Evolutionary conservation across 2,329 filamentous ascomycete species (phyloP).

Genomic region (Colletotrichum paranaense): DNA sequence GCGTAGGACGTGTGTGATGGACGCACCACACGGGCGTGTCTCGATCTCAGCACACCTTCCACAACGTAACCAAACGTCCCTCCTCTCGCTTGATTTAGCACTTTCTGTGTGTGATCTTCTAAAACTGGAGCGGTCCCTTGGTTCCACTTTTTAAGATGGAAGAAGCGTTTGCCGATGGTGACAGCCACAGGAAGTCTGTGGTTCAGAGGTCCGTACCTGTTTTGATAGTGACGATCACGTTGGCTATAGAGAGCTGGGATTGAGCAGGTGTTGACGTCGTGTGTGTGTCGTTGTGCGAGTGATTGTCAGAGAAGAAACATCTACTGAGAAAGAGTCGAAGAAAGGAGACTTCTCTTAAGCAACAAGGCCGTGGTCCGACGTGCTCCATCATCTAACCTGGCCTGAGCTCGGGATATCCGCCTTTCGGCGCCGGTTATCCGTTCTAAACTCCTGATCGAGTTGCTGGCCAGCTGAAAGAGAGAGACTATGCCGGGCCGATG

Average conservation of each 20-base stretch:
- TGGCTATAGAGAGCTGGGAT: background rate
- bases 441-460: background rate
- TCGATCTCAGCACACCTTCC: background rate
- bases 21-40: slow-evolving; percentile 7
- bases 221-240: background rate
- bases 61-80: background rate
- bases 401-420: slow-evolving; percentile 4
- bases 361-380: background rate
- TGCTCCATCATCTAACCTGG: background rate
- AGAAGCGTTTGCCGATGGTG: slow-evolving; percentile 36
- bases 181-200: slow-evolving; percentile 17
- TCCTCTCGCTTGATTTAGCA: slow-evolving; percentile 18
- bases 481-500: background rate
- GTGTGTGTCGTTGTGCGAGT: background rate
- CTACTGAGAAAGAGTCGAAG: background rate
- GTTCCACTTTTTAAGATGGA: slow-evolving; percentile 36
- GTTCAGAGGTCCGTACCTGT: background rate
- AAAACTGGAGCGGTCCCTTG: slow-evolving; percentile 36
- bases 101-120: slow-evolving; percentile 18
- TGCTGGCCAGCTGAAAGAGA: background rate
- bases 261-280: background rate
- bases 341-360: too few species aligned
- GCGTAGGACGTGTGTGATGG: background rate
- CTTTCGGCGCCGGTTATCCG: slow-evolving; percentile 12
- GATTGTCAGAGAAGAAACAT: background rate